Conservation (phyloP, 164 flowering plant species). For the Kalanchoe fedtschenkoi region DNA sequence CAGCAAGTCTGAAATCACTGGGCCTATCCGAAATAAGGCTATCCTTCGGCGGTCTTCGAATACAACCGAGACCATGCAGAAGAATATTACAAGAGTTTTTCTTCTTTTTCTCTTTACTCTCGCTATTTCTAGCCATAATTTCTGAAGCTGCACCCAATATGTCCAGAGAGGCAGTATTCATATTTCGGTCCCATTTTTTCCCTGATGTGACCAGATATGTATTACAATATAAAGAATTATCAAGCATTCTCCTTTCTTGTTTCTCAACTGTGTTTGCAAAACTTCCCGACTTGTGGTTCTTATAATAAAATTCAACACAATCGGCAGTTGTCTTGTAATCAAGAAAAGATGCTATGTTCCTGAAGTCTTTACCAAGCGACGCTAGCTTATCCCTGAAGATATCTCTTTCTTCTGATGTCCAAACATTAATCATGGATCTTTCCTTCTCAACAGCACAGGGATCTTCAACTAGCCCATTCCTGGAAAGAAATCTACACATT, state of each 20-base stretch:
- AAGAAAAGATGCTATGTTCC: conserved; percentile 72
- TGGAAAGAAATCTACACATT: conserved; percentile 48
- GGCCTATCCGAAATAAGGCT: conserved; percentile 24
- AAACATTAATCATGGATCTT: conserved; percentile 64
- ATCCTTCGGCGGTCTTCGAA: conserved; percentile 16
- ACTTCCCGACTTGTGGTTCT: conserved; percentile 80
- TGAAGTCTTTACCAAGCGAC: conserved; percentile 71
- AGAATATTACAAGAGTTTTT: conserved; percentile 19
- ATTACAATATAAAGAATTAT: conserved; percentile 24
- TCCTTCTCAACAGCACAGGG: conserved; percentile 84
- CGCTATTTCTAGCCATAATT: conserved; percentile 47
- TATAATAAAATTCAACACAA: conserved; percentile 90
- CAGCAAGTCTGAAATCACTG: conserved; percentile 23
- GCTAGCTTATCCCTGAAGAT: conserved; percentile 65
- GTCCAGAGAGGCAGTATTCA: conserved; percentile 74
- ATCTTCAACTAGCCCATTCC: conserved; percentile 80
- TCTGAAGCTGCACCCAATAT: conserved; percentile 68
- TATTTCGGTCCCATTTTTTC: conserved; percentile 61
- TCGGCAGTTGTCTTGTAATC: conserved; percentile 91
- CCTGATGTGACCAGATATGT: conserved; percentile 59
- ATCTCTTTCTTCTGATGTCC: conserved; percentile 74
- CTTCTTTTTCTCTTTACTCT: conserved; percentile 17
- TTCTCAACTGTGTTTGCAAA: conserved; percentile 59
- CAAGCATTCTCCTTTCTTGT: conserved; percentile 31
- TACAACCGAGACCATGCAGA: conserved; percentile 14